A percentile compares a stretch with the other conserved stretches of the same genome.
Conservation (phyloP, 1,284 basidiomycete genomes). For the Trichosporon sp. region DNA sequence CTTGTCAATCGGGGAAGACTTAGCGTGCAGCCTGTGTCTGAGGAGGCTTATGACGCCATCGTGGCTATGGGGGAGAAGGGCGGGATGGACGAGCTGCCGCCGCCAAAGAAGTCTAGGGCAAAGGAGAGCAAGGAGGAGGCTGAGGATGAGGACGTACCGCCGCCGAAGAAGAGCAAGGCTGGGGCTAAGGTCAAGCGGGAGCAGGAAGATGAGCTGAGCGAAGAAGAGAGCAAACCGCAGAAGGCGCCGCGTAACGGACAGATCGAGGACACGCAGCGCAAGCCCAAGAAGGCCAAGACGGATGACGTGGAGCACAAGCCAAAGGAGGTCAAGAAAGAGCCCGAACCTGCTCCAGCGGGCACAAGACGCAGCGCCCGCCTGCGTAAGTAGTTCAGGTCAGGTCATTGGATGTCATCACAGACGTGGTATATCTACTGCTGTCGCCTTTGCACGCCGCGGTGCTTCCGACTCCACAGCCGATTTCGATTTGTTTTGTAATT, state of each 20-base stretch:
- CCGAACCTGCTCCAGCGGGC: constrained; percentile 7
- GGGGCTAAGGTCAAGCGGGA: too few species aligned
- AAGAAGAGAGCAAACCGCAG: neutral
- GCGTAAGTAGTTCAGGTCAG: neutral
- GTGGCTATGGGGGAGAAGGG: constrained; percentile 64
- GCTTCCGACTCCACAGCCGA: neutral
- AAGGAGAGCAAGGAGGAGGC: neutral
- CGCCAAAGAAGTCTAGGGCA: constrained; percentile 1
- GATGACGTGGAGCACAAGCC: neutral
- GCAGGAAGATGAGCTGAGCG: neutral
- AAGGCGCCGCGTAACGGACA: too few species aligned
- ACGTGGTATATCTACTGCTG: neutral
- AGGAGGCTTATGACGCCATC: constrained; percentile 65
- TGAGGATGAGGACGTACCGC: constrained; percentile 7
- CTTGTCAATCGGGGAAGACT: constrained; percentile 76
- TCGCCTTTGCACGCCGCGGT: neutral
- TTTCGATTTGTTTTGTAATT: neutral
- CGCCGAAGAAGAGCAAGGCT: neutral
- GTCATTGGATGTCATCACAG: constrained; percentile 2
- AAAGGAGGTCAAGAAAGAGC: constrained; percentile 11
- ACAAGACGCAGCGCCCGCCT: constrained; percentile 14
- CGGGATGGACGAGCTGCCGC: constrained; percentile 35
- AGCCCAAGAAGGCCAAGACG: neutral
- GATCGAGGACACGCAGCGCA: neutral
- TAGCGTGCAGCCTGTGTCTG: constrained; percentile 68